These are phyloP conservation scores for Bonia amplexicaulis DNA, from an alignment of 176 grass and related monocot species.

Conservation along the genomic window DNA sequence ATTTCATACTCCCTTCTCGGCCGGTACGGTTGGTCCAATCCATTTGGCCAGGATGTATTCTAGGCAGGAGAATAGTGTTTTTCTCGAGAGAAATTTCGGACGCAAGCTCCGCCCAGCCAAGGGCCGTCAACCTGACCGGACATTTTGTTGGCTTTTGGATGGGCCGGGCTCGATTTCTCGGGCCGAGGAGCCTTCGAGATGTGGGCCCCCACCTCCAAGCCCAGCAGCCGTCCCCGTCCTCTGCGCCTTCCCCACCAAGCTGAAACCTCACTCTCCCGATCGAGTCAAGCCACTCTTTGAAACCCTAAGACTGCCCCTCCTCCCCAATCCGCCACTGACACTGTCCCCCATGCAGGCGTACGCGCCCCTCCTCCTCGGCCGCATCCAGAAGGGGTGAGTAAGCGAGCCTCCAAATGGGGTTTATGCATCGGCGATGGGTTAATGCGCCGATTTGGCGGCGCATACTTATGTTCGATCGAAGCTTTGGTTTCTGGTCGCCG, in stretches of 20 bases:
- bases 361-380: constrained; percentile 41
- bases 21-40: too few relatives aligned
- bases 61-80: background rate
- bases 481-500: background rate
- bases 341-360: constrained; percentile 62
- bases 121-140: background rate
- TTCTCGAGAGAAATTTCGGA: background rate
- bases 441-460: background rate
- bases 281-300: constrained; percentile 8
- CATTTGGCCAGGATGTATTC: too few relatives aligned
- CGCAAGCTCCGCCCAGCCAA: background rate
- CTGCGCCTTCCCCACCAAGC: constrained; percentile 13
- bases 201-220: background rate
- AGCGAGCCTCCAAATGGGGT: background rate
- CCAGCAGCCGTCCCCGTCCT: background rate
- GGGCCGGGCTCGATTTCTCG: background rate
- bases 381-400: constrained; percentile 53
- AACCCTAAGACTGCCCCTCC: constrained; percentile 14
- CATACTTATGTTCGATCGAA: background rate
- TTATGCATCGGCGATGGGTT: background rate
- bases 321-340: background rate
- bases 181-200: background rate
- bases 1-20: background rate
- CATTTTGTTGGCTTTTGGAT: background rate
- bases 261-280: background rate